Conservation (phyloP, 108 stramenopile species). For the Skeletonema potamos region DNA sequence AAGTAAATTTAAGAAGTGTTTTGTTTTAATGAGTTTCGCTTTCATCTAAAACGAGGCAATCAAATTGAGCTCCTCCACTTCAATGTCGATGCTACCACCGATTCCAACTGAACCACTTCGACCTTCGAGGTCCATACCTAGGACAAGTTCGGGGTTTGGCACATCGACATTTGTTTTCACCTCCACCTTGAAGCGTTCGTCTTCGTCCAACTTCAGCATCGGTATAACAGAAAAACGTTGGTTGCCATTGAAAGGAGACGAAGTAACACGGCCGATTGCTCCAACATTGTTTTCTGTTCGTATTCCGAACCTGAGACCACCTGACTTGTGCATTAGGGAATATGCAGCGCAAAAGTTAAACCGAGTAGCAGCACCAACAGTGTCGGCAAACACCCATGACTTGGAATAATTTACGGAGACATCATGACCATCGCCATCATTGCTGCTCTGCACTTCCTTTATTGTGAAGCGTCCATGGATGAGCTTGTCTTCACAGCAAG, state of each 20-base stretch:
- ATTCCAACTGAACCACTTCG: slow-evolving; percentile 31
- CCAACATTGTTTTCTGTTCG: slow-evolving; percentile 26
- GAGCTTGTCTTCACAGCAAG: slow-evolving; percentile 41
- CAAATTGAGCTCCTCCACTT: slow-evolving; percentile 41
- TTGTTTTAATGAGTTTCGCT: background rate
- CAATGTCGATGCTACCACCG: slow-evolving; percentile 35
- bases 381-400: slow-evolving; percentile 33
- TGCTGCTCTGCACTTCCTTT: slow-evolving; percentile 10
- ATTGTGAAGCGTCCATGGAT: slow-evolving; percentile 33
- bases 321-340: slow-evolving; percentile 8
- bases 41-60: slow-evolving; percentile 17
- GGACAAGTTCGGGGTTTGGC: slow-evolving; percentile 41
- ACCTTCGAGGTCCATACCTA: slow-evolving; percentile 34
- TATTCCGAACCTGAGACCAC: slow-evolving; percentile 39
- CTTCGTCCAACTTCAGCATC: slow-evolving; percentile 31
- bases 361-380: slow-evolving; percentile 33
- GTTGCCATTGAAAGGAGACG: background rate
- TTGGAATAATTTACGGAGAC: slow-evolving; percentile 42
- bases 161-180: slow-evolving; percentile 38
- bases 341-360: slow-evolving; percentile 42
- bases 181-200: slow-evolving; percentile 38
- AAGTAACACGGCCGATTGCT: slow-evolving; percentile 5
- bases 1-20: slow-evolving; percentile 7
- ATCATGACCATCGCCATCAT: slow-evolving; percentile 3
- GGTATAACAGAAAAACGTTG: slow-evolving; percentile 36